A percentile compares a stretch with the other conserved stretches of the same genome.
Conservation (phyloP, 2,329 filamentous ascomycete species). For the Pseudogymnoascus sp. region DNA sequence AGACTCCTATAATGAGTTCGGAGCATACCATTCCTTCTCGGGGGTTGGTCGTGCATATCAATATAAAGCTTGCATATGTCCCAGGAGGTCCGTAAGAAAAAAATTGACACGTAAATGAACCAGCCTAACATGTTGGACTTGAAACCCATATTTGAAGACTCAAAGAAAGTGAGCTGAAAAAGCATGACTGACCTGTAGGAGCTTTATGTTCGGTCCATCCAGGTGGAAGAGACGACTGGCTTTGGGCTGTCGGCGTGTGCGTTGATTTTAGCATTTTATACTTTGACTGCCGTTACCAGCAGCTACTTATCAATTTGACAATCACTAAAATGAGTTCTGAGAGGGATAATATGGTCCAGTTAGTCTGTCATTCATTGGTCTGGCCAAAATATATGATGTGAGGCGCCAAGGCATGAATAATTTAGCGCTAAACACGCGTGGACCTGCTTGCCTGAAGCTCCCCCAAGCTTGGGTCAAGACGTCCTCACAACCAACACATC, state of each 20-base stretch:
- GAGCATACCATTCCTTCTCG: not conserved
- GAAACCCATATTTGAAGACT: not conserved
- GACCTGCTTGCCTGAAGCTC: conserved; percentile 17
- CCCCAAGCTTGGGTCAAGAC: conserved; percentile 9
- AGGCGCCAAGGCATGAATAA: conserved; percentile 12
- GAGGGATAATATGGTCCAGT: not conserved
- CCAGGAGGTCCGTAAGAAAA: not conserved
- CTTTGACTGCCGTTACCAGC: not conserved
- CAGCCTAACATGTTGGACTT: too few species aligned
- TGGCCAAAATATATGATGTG: conserved; percentile 1
- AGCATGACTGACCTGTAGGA: conserved; percentile 51
- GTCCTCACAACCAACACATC: conserved; percentile 11
- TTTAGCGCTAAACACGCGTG: conserved; percentile 15
- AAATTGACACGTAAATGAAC: not conserved
- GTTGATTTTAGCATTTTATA: conserved; percentile 63
- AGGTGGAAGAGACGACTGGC: conserved; percentile 52
- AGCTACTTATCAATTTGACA: not conserved
- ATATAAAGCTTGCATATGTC: not conserved
- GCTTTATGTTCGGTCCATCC: conserved; percentile 94
- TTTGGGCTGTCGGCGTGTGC: conserved; percentile 48
- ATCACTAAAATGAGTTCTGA: not conserved
- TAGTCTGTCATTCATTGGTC: not conserved
- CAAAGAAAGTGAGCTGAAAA: not conserved
- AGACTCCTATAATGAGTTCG: not conserved
- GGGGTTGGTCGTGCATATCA: too few species aligned